Evolutionary conservation across 768 basidiomycete species (phyloP).

Genomic region (Xerocomus brunneocitrinus): DNA sequence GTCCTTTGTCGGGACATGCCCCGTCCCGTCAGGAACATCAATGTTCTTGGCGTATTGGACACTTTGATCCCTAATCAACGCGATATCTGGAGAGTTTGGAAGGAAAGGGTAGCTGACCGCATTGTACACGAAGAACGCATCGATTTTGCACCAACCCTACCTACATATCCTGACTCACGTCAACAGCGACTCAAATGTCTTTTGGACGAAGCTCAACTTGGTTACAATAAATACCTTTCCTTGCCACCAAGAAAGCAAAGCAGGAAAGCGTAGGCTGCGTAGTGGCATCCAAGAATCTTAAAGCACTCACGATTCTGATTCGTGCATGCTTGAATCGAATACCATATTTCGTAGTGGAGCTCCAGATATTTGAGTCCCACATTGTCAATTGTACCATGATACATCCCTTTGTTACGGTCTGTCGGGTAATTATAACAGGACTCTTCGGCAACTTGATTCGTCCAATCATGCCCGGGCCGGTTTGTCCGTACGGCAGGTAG

Average conservation of each 20-base stretch:
- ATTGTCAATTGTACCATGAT: too few relatives aligned
- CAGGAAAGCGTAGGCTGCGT: neutral
- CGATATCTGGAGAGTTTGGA: conserved; percentile 15
- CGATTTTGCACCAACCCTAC: conserved; percentile 13
- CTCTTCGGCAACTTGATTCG: too few relatives aligned
- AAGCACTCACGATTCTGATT: neutral
- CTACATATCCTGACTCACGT: conserved; percentile 10
- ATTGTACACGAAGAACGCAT: conserved; percentile 10
- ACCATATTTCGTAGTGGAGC: neutral
- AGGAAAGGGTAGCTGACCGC: conserved; percentile 16
- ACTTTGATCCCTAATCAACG: conserved; percentile 11
- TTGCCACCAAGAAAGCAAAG: neutral
- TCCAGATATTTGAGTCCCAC: too few relatives aligned
- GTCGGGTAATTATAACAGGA: too few relatives aligned
- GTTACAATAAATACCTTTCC: neutral
- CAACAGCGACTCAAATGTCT: conserved; percentile 8
- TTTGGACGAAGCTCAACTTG: conserved; percentile 13
- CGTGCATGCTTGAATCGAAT: neutral
- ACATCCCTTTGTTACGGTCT: too few relatives aligned
- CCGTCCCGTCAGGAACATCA: conserved; percentile 12
- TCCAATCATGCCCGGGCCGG: too few relatives aligned
- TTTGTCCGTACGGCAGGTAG: too few relatives aligned
- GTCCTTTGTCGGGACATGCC: conserved; percentile 10
- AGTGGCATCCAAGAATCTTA: too few relatives aligned
- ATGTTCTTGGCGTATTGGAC: conserved; percentile 11